Conservation (phyloP, 148 eudicot species). For the Rhododendron mucronatum region DNA sequence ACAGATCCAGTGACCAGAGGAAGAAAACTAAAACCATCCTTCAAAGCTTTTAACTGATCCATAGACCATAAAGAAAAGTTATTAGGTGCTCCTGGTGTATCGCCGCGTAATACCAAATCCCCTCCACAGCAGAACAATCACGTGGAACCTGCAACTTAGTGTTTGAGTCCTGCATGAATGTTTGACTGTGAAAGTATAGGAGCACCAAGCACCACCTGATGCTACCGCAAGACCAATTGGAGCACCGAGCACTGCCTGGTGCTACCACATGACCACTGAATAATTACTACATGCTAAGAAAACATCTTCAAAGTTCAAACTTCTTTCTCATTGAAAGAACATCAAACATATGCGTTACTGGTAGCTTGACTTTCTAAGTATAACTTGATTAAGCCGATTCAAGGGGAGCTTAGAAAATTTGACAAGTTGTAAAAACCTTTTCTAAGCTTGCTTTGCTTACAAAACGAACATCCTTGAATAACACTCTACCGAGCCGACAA, state of each 20-base stretch:
- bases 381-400: not conserved
- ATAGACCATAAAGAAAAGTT: not conserved
- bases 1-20: not conserved
- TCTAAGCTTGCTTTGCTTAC: not conserved
- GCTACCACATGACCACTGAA: not conserved
- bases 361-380: not conserved
- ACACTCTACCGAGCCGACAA: not conserved
- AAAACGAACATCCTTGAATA: not conserved
- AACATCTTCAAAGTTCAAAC: not conserved
- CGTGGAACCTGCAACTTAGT: not conserved
- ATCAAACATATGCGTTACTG: not conserved
- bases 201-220: not conserved
- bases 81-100: not conserved
- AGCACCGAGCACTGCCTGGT: not conserved
- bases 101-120: not conserved
- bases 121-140: not conserved
- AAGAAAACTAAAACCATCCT: not conserved
- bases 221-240: not conserved
- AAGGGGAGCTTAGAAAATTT: not conserved
- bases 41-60: not conserved
- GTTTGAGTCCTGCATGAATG: not conserved
- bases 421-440: not conserved
- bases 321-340: not conserved
- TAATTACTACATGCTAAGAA: not conserved
- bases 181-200: not conserved